Base-by-base conservation (phyloP, 139 green algal species). In the Microglena sp. region DNA sequence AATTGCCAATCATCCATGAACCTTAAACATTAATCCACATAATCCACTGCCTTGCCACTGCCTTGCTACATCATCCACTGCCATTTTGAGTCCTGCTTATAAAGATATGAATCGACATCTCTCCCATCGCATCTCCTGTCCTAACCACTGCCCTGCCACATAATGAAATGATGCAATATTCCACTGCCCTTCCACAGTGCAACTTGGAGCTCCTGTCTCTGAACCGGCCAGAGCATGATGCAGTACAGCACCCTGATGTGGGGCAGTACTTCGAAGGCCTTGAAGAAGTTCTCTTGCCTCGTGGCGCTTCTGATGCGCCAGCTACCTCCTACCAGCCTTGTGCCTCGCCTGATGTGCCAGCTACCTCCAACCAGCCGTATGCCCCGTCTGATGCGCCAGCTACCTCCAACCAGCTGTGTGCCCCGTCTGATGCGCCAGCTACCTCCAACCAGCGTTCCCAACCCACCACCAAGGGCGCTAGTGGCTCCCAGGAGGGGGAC, bases 181-280 rank as follows among this genome's bases (percentile, higher is more conserved):
- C 5, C 7, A 5, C 29, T 62, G 55, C 21, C 55, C 50, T 33
- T 36, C 4, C 55, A 11, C 57, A 64, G 57, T 64, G 57, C 57
- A 64, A 64, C 30, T 6, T 64, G 32, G 57, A 64, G 57, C 6
- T 55, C n/a, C 45, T 55, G 45, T 55, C n/a, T n/a, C n/a, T 7
- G 24, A 33, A 32, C 24, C 6, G 24, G 50, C 6, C 6, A n/a
- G 50, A 15, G 18, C 18, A 59, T 8, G 50, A 7, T 28, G 11
- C n/a, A 15, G 11, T 59, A 28, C n/a, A 32, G 50, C 50, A 59
- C 24, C 50, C 50, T 15, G 50, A 59, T 15, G n/a, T 59, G 24
- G 50, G 50, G 24, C n/a, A n/a, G 6, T 59, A 59, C 24, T 28
- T 59, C 6, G 50, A 59, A n/a, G n/a, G n/a, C n/a, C n/a, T n/a